Conservation (phyloP, 164 flowering plant species). For the Piper longum region DNA sequence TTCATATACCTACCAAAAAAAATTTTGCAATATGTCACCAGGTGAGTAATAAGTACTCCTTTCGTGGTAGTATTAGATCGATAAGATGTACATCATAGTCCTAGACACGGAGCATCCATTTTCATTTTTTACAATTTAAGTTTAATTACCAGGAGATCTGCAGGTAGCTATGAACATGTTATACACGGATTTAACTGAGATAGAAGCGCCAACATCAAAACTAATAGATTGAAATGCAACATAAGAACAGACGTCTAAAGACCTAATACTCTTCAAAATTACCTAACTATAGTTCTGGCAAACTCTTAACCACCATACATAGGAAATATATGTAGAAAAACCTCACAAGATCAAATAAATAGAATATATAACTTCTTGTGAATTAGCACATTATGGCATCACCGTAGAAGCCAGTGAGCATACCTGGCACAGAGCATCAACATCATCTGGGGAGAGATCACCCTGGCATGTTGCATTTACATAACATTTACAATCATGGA, state of each 20-base stretch:
- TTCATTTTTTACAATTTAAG: too few relatives aligned
- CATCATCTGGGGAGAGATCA: slow-evolving; percentile 36
- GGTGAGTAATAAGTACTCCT: too few relatives aligned
- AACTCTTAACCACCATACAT: background rate
- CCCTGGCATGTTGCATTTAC: slow-evolving; percentile 48
- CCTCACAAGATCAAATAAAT: background rate
- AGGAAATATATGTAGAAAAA: background rate
- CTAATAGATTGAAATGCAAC: too few relatives aligned
- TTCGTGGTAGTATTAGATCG: too few relatives aligned
- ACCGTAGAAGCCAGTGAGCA: background rate
- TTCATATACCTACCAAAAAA: slow-evolving; percentile 51
- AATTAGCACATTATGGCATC: background rate
- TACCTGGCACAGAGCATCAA: slow-evolving; percentile 83
- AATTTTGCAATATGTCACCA: too few relatives aligned
- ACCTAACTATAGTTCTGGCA: background rate
- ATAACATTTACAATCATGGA: slow-evolving; percentile 72
- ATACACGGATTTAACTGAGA: too few relatives aligned
- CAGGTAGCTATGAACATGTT: too few relatives aligned
- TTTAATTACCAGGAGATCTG: too few relatives aligned
- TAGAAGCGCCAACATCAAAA: too few relatives aligned
- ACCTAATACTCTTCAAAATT: background rate
- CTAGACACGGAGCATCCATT: background rate
- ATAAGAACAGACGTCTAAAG: background rate
- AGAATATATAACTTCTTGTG: background rate
- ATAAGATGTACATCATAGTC: too few relatives aligned